Percentiles rank a stretch among this genome's conserved stretches.
phyloP scores from a whole-genome alignment of 2,329 filamentous ascomycete genomes.

The Colletotrichum brevisporum region DNA sequence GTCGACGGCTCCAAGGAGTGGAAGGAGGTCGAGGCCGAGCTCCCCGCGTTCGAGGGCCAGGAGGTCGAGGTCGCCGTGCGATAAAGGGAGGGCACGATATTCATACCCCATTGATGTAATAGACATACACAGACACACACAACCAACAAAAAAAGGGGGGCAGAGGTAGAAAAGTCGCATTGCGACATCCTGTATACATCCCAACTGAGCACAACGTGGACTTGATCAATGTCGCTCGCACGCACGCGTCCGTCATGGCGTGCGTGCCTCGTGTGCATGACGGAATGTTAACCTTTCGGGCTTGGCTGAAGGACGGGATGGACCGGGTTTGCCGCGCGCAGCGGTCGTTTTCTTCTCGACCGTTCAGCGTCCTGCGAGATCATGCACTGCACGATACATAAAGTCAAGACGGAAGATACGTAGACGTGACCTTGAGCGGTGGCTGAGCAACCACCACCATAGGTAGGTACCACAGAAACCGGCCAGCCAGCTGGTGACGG shows the following conservation, averaged over 20 bases:
- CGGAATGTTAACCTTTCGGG: slow-evolving; percentile 1
- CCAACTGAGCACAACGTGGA: slow-evolving; percentile 24
- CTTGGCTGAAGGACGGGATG: neutral
- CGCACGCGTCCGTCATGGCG: neutral
- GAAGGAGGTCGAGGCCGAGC: slow-evolving; percentile 79
- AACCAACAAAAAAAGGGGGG: neutral
- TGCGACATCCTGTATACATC: slow-evolving; percentile 32
- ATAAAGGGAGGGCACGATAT: slow-evolving; percentile 2
- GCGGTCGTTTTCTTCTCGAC: neutral
- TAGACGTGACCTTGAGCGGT: neutral
- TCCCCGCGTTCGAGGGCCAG: slow-evolving; percentile 89
- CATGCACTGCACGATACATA: neutral
- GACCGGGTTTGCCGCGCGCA: neutral
- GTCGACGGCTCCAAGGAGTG: slow-evolving; percentile 67
- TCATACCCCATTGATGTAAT: slow-evolving; percentile 21
- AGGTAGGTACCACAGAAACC: too few relatives aligned
- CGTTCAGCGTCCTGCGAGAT: neutral
- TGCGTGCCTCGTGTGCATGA: neutral
- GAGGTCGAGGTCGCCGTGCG: slow-evolving; percentile 60
- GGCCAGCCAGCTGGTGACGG: slow-evolving; percentile 19
- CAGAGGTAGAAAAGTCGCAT: slow-evolving; percentile 6
- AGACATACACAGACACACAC: neutral
- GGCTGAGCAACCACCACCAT: neutral
- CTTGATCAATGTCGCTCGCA: neutral
- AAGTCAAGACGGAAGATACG: slow-evolving; percentile 3